Evolutionary conservation across 2,329 filamentous ascomycete species (phyloP).

Genomic region (Pseudogymnoascus sp.): DNA sequence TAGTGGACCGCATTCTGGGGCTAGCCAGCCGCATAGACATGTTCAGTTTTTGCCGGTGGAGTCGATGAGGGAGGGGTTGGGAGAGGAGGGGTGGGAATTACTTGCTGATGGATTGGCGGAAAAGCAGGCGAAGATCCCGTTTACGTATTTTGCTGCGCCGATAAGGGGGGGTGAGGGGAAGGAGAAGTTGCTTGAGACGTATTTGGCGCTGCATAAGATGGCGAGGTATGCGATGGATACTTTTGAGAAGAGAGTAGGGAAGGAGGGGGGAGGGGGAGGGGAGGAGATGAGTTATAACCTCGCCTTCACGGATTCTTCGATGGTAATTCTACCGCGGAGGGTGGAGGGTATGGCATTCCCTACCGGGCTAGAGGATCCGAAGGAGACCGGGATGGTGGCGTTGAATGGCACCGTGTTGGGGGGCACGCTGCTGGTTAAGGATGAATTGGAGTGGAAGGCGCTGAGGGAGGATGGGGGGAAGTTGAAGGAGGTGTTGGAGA

Average conservation of each 20-base stretch:
- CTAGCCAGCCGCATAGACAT: constrained; percentile 64
- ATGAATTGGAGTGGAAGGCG: constrained; percentile 46
- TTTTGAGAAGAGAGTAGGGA: neutral
- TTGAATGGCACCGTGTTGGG: constrained; percentile 57
- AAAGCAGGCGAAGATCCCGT: constrained; percentile 20
- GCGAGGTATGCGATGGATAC: constrained; percentile 14
- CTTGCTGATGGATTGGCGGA: constrained; percentile 35
- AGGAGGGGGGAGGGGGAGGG: constrained; percentile 32
- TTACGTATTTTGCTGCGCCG: constrained; percentile 22
- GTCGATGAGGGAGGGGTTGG: constrained; percentile 49
- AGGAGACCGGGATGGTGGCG: constrained; percentile 35
- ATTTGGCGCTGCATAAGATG: constrained; percentile 19
- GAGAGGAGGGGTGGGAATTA: constrained; percentile 37
- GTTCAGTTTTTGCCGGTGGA: constrained; percentile 61
- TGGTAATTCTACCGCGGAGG: constrained; percentile 47
- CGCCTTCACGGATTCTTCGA: constrained; percentile 44
- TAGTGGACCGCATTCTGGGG: constrained; percentile 57
- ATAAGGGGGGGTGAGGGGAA: constrained; percentile 16
- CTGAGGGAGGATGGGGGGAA: constrained; percentile 31
- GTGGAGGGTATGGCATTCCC: constrained; percentile 38
- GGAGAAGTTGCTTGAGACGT: constrained; percentile 19
- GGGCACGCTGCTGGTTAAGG: constrained; percentile 56
- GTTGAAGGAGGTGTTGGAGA: constrained; percentile 33
- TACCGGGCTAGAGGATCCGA: constrained; percentile 21
- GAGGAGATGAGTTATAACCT: constrained; percentile 56